Percentiles rank a stretch among this genome's conserved stretches.
Conservation (phyloP, 2,329 filamentous ascomycete genomes). For the Diplodia scrobiculata region DNA sequence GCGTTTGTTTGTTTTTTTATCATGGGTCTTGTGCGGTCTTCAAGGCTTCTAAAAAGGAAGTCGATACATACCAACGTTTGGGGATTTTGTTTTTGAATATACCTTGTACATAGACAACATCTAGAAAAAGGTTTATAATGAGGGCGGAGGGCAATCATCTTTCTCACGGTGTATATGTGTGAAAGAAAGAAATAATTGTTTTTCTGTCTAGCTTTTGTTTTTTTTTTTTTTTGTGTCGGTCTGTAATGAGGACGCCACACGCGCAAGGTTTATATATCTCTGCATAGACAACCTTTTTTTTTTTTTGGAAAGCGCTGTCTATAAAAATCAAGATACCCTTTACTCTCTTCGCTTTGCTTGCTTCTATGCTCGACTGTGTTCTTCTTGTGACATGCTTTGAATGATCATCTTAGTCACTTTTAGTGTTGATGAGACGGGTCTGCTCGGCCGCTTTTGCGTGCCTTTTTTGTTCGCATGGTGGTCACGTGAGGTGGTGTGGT, state of each 20-base stretch:
- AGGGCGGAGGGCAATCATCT: not conserved
- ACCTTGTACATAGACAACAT: not conserved
- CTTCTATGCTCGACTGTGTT: not conserved
- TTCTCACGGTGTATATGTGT: not conserved
- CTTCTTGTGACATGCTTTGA: too few species aligned
- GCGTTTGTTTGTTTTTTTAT: not conserved
- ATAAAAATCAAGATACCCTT: conserved; percentile 16
- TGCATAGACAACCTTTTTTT: not conserved
- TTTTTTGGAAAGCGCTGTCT: not conserved
- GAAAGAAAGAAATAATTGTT: not conserved
- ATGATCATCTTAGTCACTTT: too few species aligned
- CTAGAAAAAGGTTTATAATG: not conserved
- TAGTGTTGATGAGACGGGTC: too few species aligned
- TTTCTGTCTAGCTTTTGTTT: not conserved
- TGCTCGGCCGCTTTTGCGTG: too few species aligned
- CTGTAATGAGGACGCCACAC: not conserved
- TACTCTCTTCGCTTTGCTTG: not conserved
- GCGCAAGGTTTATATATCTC: not conserved
- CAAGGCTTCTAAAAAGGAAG: too few species aligned
- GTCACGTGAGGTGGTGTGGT: too few species aligned
- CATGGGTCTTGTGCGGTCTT: not conserved
- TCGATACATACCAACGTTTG: not conserved
- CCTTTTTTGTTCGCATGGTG: too few species aligned
- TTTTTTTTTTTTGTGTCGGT: not conserved
- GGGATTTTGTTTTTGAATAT: not conserved